Evolutionary conservation across 2,329 filamentous ascomycete genomes (phyloP).

Genomic region (Colletotrichum sublineola): DNA sequence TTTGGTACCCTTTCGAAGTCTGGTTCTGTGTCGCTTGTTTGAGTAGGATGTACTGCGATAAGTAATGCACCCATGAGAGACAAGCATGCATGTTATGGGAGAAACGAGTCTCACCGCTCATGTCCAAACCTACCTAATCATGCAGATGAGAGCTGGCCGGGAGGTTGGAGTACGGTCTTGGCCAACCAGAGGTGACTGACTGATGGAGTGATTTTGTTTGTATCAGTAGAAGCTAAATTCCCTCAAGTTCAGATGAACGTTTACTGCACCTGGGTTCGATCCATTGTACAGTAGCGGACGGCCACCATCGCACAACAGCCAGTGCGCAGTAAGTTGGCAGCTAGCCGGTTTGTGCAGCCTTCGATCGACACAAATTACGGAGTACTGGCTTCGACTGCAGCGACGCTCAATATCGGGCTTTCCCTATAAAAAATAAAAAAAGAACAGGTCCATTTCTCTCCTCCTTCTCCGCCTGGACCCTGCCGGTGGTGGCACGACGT

Average conservation of each 20-base stretch:
- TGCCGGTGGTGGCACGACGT: constrained; percentile 10
- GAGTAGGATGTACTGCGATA: neutral
- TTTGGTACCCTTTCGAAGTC: constrained; percentile 10
- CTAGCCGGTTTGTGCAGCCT: constrained; percentile 27
- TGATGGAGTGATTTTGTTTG: neutral
- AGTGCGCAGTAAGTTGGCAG: constrained; percentile 5
- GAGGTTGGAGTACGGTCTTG: neutral
- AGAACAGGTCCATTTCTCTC: too few species aligned
- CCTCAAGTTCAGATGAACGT: constrained; percentile 32
- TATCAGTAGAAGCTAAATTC: neutral
- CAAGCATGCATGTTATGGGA: neutral
- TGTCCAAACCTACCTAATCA: neutral
- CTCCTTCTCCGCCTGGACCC: neutral
- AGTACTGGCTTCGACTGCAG: neutral
- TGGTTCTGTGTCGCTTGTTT: constrained; percentile 3
- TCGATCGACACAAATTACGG: neutral
- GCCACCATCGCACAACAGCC: constrained; percentile 30
- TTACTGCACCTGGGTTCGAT: constrained; percentile 38
- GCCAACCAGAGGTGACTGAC: neutral
- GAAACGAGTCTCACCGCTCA: neutral
- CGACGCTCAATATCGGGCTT: constrained; percentile 9
- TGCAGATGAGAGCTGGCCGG: neutral
- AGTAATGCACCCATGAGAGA: neutral
- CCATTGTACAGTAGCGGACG: constrained; percentile 28
- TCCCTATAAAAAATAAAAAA: neutral